phyloP scores from a whole-genome alignment of 805 yeast species.

The Yarrowia sp. region DNA sequence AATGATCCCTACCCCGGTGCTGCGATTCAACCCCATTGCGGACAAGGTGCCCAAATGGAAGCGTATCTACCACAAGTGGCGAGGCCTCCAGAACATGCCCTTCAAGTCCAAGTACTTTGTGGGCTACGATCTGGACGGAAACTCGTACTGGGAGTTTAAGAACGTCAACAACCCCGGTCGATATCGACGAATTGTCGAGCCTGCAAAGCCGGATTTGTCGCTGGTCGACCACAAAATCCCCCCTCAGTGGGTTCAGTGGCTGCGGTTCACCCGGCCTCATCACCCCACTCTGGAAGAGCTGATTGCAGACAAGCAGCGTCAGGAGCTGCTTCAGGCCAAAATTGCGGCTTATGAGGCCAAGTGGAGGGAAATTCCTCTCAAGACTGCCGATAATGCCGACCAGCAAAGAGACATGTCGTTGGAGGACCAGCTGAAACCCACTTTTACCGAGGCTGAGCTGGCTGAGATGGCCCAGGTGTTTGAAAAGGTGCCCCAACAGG shows the following conservation, averaged over 20 bases:
- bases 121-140: slow-evolving; percentile 79
- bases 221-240: slow-evolving; percentile 65
- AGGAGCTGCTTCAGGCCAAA: slow-evolving; percentile 58
- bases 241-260: slow-evolving; percentile 78
- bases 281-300: slow-evolving; percentile 73
- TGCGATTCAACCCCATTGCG: slow-evolving; percentile 38
- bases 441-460: slow-evolving; percentile 12
- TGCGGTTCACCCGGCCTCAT: slow-evolving; percentile 63
- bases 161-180: slow-evolving; percentile 58
- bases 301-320: slow-evolving; percentile 62
- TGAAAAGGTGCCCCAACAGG: slow-evolving; percentile 16
- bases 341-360: slow-evolving; percentile 55
- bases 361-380: slow-evolving; percentile 51
- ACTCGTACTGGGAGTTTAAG: slow-evolving; percentile 84
- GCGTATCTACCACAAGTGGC: slow-evolving; percentile 35
- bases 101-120: slow-evolving; percentile 72
- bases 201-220: slow-evolving; percentile 56
- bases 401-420: slow-evolving; percentile 18
- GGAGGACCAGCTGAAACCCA: slow-evolving; percentile 25
- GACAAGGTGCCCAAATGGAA: slow-evolving; percentile 36
- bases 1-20: slow-evolving; percentile 28
- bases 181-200: slow-evolving; percentile 70
- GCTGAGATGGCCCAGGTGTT: slow-evolving; percentile 21
- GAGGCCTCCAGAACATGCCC: slow-evolving; percentile 62
- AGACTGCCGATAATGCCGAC: slow-evolving; percentile 38